Evolutionary conservation across 129 eudicot genomes (phyloP).

Genomic region (Lactuca sativa): DNA sequence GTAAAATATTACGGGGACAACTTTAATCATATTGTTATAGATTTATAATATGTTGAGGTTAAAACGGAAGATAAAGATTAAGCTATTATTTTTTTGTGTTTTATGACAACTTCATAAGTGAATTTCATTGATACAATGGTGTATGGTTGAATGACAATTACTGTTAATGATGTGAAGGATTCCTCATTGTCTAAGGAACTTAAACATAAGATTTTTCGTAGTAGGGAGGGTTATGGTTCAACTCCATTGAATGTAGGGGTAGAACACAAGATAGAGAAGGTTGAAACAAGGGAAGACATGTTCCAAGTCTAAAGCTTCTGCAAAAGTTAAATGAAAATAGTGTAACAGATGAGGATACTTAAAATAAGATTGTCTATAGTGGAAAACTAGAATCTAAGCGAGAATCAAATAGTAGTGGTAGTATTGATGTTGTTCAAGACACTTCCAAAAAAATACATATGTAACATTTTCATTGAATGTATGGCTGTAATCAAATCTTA

Average conservation of each 20-base stretch:
- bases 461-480: neutral
- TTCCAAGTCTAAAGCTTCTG: neutral
- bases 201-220: too few species aligned
- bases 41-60: neutral
- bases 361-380: neutral
- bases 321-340: neutral
- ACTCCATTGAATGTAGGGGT: neutral
- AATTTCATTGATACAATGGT: neutral
- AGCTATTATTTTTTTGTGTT: neutral
- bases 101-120: neutral
- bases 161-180: neutral
- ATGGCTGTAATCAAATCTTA: too few species aligned
- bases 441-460: too few species aligned
- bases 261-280: neutral
- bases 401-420: neutral
- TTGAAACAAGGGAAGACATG: neutral
- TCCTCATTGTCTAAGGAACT: neutral
- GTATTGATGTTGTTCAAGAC: neutral
- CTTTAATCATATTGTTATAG: neutral
- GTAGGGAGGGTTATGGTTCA: neutral
- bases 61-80: neutral
- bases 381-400: neutral
- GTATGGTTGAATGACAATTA: neutral
- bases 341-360: neutral
- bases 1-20: neutral